Conservation (phyloP, 306 rosid genomes). For the Corylus heterophylla region DNA sequence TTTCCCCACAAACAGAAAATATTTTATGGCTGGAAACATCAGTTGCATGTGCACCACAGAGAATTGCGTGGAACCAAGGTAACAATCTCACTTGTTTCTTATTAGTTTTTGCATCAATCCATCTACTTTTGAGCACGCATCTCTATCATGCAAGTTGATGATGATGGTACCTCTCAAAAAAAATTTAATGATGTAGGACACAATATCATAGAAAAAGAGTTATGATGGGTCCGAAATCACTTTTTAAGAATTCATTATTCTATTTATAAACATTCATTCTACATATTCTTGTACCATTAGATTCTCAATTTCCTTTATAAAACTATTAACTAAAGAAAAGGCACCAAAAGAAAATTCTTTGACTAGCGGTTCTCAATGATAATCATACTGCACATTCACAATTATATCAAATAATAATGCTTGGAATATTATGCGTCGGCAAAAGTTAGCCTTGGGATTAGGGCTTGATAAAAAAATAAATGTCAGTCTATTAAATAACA, state of each 20-base stretch:
- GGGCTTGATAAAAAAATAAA: no score
- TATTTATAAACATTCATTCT: not conserved
- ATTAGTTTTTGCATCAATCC: not conserved
- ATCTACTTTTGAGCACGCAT: conserved; percentile 19
- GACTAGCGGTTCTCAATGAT: not conserved
- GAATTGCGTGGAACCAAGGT: conserved; percentile 34
- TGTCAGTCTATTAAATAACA: no score
- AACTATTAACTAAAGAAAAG: no score
- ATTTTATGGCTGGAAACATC: conserved; percentile 25
- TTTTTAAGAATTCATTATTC: not conserved
- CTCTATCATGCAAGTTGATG: not conserved
- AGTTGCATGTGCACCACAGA: conserved; percentile 49
- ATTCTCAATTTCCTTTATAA: no score
- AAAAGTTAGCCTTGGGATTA: no score
- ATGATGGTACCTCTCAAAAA: not conserved
- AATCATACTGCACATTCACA: not conserved
- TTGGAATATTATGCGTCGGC: no score
- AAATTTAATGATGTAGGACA: not conserved
- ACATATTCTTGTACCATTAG: no score
- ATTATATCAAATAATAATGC: no score
- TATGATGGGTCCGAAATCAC: not conserved
- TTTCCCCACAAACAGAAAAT: not conserved
- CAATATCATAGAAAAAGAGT: not conserved
- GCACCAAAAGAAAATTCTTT: no score
- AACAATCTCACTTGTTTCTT: not conserved